Evolutionary conservation across 257 asterid genomes (phyloP), one percentile per base, ranked within the genome.

Genomic region (Jacaranda mimosifolia): DNA sequence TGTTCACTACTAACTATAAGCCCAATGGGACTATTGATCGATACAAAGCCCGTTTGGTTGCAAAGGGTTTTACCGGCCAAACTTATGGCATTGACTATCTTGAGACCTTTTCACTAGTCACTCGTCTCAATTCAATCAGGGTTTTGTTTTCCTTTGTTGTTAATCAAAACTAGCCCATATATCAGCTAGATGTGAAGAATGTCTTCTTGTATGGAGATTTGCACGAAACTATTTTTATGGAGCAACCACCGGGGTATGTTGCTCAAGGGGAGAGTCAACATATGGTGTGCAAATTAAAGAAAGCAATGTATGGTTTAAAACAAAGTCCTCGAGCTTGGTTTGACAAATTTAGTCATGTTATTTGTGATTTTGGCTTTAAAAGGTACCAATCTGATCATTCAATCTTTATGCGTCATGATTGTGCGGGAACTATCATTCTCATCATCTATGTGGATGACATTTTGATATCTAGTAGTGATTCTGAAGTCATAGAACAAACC

Each of bases 141-240:
- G 32, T 26, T 26, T 2, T 26, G 2, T 26, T 26, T 26, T 26
- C 32, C 1, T 26, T 26, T 1, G 32, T 2, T 2, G 32, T 26
- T 26, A 26, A 26, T 26, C 32, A 26, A 26, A 26, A 26, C 32
- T 26, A 2, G 32, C 32, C 32, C 32, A 26, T 26, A 26, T 26
- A 26, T 26, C 32, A 26, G 32, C 6, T 63, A 14, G 73, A 21
- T 46, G 72, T 59, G 18, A 67, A 66, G 39, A 66, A 56, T 76
- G n/a, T 49, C 11, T 26, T 26, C 32, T 26, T 26, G 32, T 26
- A 26, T 26, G 32, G 32, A 26, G 32, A 26, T 26, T 26, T 26
- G 32, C 32, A 26, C 32, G 2, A 26, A 2, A 26, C 32, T 26
- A 26, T 26, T 26, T 26, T 26, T 26, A 26, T 26, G 2, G 32